Evolutionary conservation across 176 grass and related monocot species (phyloP).

Genomic region (Eragrostis nindensis): DNA sequence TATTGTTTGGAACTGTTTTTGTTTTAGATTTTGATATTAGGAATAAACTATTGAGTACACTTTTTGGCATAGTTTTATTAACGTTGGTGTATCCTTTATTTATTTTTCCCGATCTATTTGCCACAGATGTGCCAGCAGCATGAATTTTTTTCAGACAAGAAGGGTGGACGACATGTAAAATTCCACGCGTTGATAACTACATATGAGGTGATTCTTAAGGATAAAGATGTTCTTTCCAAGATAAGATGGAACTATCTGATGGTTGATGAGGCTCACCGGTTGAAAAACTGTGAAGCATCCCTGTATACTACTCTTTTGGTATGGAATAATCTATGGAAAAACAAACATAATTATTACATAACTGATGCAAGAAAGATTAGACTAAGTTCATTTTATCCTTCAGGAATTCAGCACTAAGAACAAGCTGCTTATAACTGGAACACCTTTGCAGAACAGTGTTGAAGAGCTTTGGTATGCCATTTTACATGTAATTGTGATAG

Average conservation of each 20-base stretch:
- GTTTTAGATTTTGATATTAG: background rate
- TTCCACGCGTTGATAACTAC: constrained; percentile 93
- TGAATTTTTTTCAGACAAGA: constrained; percentile 89
- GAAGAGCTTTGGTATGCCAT: constrained; percentile 89
- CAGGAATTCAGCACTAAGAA: constrained; percentile 99
- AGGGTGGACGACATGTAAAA: constrained; percentile 76
- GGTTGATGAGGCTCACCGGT: constrained; percentile 98
- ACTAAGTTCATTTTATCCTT: background rate
- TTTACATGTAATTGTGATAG: constrained; percentile 30
- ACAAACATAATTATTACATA: constrained; percentile 11
- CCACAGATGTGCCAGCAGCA: constrained; percentile 80
- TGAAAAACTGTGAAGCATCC: constrained; percentile 99
- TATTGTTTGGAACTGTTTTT: background rate
- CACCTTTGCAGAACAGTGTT: constrained; percentile 98
- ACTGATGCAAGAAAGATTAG: constrained; percentile 16
- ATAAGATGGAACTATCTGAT: constrained; percentile 99
- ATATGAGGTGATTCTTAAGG: constrained; percentile 99
- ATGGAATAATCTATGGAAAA: constrained; percentile 39
- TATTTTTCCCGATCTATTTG: constrained; percentile 13
- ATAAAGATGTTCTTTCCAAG: constrained; percentile 93
- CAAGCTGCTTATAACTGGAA: constrained; percentile 98
- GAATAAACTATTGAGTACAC: background rate
- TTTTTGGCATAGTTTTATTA: background rate
- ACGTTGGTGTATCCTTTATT: background rate
- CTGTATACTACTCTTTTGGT: constrained; percentile 92